A percentile compares a stretch with the other conserved stretches of the same genome.
Evolutionary conservation across 139 green algal species (phyloP).

Genomic region (Spirogloea muscicola): DNA sequence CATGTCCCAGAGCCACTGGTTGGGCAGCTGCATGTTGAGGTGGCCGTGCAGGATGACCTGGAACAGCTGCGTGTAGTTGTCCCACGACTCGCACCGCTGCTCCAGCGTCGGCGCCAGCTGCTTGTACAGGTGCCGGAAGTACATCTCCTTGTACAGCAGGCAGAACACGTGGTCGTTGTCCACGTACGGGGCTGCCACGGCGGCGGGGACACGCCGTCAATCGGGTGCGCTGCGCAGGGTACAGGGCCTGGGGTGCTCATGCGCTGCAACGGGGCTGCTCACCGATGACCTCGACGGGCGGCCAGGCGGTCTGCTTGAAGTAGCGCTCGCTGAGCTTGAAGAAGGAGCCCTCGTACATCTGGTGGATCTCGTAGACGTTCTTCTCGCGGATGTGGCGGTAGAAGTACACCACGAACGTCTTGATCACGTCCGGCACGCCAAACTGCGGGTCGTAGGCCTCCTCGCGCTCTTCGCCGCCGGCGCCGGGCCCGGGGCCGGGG

Average conservation of each 20-base stretch:
- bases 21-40: conserved; percentile 97
- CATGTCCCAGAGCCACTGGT: conserved; percentile 98
- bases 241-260: no score
- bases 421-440: conserved; percentile 67
- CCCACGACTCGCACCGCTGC: conserved; percentile 81
- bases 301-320: conserved; percentile 88
- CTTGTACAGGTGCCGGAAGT: conserved; percentile 92
- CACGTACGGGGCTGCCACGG: conserved; percentile 78
- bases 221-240: no score
- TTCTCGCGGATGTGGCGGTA: conserved; percentile 83
- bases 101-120: conserved; percentile 68
- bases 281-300: conserved; percentile 69
- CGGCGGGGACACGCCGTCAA: no score
- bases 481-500: neutral
- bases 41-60: conserved; percentile 83
- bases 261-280: no score
- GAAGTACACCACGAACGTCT: conserved; percentile 94
- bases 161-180: conserved; percentile 97
- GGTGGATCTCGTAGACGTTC: conserved; percentile 93
- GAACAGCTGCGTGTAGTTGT: conserved; percentile 58
- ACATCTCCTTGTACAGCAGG: conserved; percentile 98
- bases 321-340: conserved; percentile 89
- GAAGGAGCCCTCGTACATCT: conserved; percentile 96
- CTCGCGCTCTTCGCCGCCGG: conserved; percentile 13
- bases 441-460: conserved; percentile 1